phyloP scores from a whole-genome alignment of 148 eudicot genomes.

The Heliosperma pusillum region DNA sequence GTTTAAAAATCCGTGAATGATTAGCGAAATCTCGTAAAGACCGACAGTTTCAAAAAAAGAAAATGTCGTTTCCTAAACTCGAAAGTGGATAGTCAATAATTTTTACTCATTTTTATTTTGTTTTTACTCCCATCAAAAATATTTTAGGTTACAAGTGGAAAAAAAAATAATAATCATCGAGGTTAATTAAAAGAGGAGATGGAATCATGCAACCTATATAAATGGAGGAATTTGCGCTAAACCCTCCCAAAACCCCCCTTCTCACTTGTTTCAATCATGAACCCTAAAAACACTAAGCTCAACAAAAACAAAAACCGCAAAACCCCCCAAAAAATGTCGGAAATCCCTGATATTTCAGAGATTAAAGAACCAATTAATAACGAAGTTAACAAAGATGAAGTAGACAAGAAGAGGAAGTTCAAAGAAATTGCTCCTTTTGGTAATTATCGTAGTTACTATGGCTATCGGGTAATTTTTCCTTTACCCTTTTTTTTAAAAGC shows the following conservation, averaged over 20 bases:
- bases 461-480: slow-evolving; percentile 60
- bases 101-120: too few relatives aligned
- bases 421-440: slow-evolving; percentile 86
- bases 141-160: too few relatives aligned
- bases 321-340: slow-evolving; percentile 9
- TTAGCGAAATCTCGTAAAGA: too few relatives aligned
- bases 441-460: slow-evolving; percentile 82
- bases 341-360: slow-evolving; percentile 5
- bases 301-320: neutral
- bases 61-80: too few relatives aligned
- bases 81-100: too few relatives aligned
- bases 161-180: too few relatives aligned
- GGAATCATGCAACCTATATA: too few relatives aligned
- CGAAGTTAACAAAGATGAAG: slow-evolving; percentile 3
- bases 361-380: neutral
- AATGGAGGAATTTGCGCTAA: neutral
- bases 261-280: neutral
- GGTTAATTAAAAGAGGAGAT: too few relatives aligned
- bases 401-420: slow-evolving; percentile 46
- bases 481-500: too few relatives aligned
- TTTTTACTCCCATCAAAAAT: too few relatives aligned
- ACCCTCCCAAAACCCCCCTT: slow-evolving; percentile 15
- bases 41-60: too few relatives aligned
- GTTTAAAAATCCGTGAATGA: too few relatives aligned
- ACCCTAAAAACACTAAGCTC: slow-evolving; percentile 11